These are phyloP conservation scores for Salmacisia buchloeana DNA, from an alignment of 1,284 basidiomycete species.

Conservation along the genomic window DNA sequence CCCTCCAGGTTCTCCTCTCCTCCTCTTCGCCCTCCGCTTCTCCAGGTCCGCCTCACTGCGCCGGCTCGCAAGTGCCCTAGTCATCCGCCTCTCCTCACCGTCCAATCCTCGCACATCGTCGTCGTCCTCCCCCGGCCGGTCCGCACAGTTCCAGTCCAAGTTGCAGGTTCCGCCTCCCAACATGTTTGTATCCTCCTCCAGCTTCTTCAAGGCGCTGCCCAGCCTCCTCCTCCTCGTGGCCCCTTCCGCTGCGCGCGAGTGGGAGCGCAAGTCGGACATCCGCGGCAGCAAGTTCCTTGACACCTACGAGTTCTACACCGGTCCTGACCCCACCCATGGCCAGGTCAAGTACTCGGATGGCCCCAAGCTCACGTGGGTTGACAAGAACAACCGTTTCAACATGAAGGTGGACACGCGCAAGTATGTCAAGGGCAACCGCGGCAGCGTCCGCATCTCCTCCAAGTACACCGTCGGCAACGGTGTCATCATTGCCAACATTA, in stretches of 20 bases:
- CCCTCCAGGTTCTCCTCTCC: background rate
- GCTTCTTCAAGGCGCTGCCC: background rate
- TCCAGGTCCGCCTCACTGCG: background rate
- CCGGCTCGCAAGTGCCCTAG: too few species aligned
- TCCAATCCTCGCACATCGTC: too few species aligned
- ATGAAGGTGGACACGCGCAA: conserved; percentile 37
- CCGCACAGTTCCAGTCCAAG: too few species aligned
- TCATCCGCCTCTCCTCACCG: background rate
- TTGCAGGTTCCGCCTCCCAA: too few species aligned
- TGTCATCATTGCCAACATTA: conserved; percentile 34
- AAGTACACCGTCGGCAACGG: conserved; percentile 38
- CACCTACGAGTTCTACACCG: background rate
- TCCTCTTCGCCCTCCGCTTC: background rate
- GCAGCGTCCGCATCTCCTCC: conserved; percentile 37
- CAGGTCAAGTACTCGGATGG: conserved; percentile 38
- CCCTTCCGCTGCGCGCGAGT: background rate
- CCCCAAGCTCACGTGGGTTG: conserved; percentile 38
- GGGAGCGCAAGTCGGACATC: conserved; percentile 5
- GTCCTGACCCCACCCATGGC: conserved; percentile 26
- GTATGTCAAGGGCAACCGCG: conserved; percentile 23
- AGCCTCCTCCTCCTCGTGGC: background rate
- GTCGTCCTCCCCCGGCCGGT: too few species aligned
- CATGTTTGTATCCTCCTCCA: background rate
- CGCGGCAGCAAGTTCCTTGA: background rate
- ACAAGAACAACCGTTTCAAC: conserved; percentile 27